Evolutionary conservation across 2,329 filamentous ascomycete genomes (phyloP), one percentile per base, ranked within the genome.

Genomic region (Alternaria incomplexa): DNA sequence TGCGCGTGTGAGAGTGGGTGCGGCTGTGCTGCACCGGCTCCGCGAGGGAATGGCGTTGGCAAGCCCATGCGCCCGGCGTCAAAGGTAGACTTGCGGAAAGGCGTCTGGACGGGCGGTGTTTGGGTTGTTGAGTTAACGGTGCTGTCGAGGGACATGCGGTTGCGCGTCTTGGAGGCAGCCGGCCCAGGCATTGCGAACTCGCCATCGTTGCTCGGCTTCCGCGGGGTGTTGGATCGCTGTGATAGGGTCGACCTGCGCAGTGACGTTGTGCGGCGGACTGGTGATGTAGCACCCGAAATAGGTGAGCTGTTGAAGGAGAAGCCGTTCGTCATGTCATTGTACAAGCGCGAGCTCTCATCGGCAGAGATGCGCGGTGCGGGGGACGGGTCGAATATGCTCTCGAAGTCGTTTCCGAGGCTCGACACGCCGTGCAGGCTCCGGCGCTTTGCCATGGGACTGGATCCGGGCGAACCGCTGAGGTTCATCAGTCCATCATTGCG

Each of bases 401-500:
- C 72, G 75, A 93, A 91, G 69, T 89, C 86, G 83, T 79, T 48
- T 85, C 85, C 65, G 90, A 84, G 69, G 82, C n/a, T 72, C 12
- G 90, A 85, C 46, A 89, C 87, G 53, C 91, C 91, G 77, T 97
- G 93, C 71, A 97, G 81, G 80, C 94, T 97, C 73, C 96, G 89
- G 68, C 96, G 88, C 84, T 97, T 97, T 50, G 94, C 92, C 63
- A 95, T 92, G 0, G 96, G 95, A 74, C 92, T 97, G 70, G 92
- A 92, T 59, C 91, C 85, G 71, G 87, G 90, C 26, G 89, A 85
- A 67, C 92, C 91, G 73, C 97, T 94, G 52, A 96, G 83, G 73
- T 93, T 93, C 91, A 97, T 95, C 55, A 91, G 90, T 46, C 92
- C 91, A 82, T 98, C 95, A 75, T 91, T 95, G 72, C 96, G 90